phyloP scores from a whole-genome alignment of 192 early-diverging fungal species.

The Entomortierella parvispora region DNA sequence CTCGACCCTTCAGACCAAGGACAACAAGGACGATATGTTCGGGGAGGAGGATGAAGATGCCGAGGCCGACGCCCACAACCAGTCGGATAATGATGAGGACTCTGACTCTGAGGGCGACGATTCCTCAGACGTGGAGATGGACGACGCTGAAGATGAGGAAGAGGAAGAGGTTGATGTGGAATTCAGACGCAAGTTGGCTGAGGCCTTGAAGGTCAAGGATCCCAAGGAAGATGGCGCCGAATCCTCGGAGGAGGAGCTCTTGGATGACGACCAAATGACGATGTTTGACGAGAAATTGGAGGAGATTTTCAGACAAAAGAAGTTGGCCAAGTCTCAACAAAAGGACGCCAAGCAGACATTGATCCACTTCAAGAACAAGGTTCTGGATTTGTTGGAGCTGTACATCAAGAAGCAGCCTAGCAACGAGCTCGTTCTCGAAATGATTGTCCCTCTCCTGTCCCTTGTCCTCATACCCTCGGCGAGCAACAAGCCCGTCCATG shows the following conservation, averaged over 20 bases:
- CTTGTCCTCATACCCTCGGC: slow-evolving; percentile 66
- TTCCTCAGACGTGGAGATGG: slow-evolving; percentile 59
- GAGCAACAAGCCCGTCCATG: slow-evolving; percentile 71
- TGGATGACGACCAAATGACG: slow-evolving; percentile 89
- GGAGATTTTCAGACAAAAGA: slow-evolving; percentile 90
- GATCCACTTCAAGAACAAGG: slow-evolving; percentile 91
- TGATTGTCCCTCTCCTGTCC: slow-evolving; percentile 77
- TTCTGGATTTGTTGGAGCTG: slow-evolving; percentile 83
- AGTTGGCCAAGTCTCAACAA: slow-evolving; percentile 80
- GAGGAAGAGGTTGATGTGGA: slow-evolving; percentile 77
- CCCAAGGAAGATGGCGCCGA: slow-evolving; percentile 68
- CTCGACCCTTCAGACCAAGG: slow-evolving; percentile 45
- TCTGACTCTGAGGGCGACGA: slow-evolving; percentile 45
- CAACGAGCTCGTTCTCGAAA: slow-evolving; percentile 75
- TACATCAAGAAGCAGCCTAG: slow-evolving; percentile 75
- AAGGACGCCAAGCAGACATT: slow-evolving; percentile 85
- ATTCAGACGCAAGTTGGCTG: slow-evolving; percentile 74
- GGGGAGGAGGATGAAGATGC: slow-evolving; percentile 65
- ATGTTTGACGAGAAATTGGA: slow-evolving; percentile 92
- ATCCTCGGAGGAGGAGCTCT: slow-evolving; percentile 59
- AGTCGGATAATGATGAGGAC: slow-evolving; percentile 55
- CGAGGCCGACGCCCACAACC: slow-evolving; percentile 53
- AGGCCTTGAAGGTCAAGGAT: slow-evolving; percentile 71
- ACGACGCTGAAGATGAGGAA: slow-evolving; percentile 63
- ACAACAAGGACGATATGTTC: slow-evolving; percentile 60